Base-by-base conservation (phyloP, 1,139 yeast genomes). In the Schwanniomyces etchellsii region DNA sequence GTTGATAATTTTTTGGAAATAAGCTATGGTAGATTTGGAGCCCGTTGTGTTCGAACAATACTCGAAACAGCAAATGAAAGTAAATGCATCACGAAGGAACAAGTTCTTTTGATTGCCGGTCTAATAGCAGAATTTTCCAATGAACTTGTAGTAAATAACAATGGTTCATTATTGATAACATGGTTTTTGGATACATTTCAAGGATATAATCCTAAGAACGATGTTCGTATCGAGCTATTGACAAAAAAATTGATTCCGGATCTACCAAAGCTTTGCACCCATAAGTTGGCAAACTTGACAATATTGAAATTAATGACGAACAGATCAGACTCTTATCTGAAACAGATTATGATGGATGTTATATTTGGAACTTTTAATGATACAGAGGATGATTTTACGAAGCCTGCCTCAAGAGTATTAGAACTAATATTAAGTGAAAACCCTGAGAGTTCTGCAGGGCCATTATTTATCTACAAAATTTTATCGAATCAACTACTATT, bases 141-240 rank as follows among this genome's bases (percentile, higher is more conserved):
- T 42, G 88, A 81, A 40, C 67, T 91, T 44, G 88, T 89, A 1
- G 74, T 81, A 5, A 88, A 89, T 52, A 74, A 80, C 35, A 91
- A 91, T 53, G 97, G 98, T 18, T 83, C 95, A 1, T 64, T 91
- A 41, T 68, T 93, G 43, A 74, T 91, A 34, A 88, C 96, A 2
- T 91, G 98, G 98, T 83, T 83, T 47, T 69, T 91, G 52, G 98
- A 91, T 51, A 85, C 96, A 1, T 89, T 89, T 48, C 69, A 71
- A 23, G 65, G 81, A 34, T 68, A 72, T 29, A 75, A 78, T 40
- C 66, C 81, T 32, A 46, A 50, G 16, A 39, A 45, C 20, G 70
- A 64, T 31, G 51, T 47, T 30, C 47, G 67, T 31, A 57, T 50
- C 35, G 55, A 48, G 20, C 42, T 67, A 23, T 50, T 70, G 31